These are phyloP conservation scores for Hericium alpestre DNA, from an alignment of 768 basidiomycete species.

Conservation along the genomic window DNA sequence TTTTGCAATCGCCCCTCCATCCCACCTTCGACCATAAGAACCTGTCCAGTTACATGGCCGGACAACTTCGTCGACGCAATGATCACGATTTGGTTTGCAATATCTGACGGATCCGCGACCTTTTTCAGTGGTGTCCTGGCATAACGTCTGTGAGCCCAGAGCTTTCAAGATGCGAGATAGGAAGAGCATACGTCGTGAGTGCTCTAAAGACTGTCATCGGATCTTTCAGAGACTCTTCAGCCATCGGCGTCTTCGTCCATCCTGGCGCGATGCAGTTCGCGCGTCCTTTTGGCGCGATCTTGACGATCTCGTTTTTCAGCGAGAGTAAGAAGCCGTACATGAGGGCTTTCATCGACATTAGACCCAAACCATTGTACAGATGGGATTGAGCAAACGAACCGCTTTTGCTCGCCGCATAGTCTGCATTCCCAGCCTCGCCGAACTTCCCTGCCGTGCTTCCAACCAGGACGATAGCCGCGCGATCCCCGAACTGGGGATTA, in stretches of 20 bases:
- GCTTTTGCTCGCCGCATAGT: conserved; percentile 60
- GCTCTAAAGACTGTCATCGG: conserved; percentile 43
- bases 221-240: conserved; percentile 44
- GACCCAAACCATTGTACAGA: not conserved
- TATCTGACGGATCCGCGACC: conserved; percentile 47
- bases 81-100: conserved; percentile 55
- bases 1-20: conserved; percentile 65
- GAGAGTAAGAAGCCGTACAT: conserved; percentile 63
- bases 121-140: conserved; percentile 61
- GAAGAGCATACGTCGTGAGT: conserved; percentile 50
- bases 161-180: not conserved
- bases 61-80: conserved; percentile 52
- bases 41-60: conserved; percentile 62
- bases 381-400: conserved; percentile 27
- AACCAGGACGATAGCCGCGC: conserved; percentile 52
- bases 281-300: conserved; percentile 58
- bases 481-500: conserved; percentile 25
- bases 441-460: conserved; percentile 67
- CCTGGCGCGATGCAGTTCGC: conserved; percentile 65
- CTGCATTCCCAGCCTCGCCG: conserved; percentile 58
- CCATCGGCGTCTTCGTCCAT: conserved; percentile 49
- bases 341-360: conserved; percentile 31
- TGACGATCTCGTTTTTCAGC: conserved; percentile 75
- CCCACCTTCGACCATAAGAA: conserved; percentile 63
- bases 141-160: not conserved